phyloP scores from a whole-genome alignment of 2,329 filamentous ascomycete species.

The Aureobasidium zeae region DNA sequence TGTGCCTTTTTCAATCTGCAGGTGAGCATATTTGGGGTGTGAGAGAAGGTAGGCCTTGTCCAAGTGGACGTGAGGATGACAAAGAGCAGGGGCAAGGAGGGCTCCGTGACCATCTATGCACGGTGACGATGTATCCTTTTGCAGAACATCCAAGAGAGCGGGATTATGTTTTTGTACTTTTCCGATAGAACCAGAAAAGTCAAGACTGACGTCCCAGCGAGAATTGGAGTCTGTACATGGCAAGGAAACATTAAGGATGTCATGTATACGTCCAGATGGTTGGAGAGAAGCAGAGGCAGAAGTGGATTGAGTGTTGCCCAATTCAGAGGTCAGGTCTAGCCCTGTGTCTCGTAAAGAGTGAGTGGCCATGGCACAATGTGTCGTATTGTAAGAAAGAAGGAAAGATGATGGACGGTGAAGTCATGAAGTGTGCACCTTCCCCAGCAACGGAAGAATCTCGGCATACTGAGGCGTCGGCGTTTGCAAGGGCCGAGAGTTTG shows the following conservation, averaged over 20 bases:
- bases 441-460: background rate
- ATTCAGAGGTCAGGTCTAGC: slow-evolving; percentile 28
- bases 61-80: slow-evolving; percentile 64
- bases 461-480: background rate
- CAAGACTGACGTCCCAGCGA: slow-evolving; percentile 31
- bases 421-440: slow-evolving; percentile 1
- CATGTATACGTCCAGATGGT: slow-evolving; percentile 8
- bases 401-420: background rate
- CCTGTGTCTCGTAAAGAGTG: slow-evolving; percentile 26
- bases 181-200: slow-evolving; percentile 20
- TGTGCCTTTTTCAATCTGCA: slow-evolving; percentile 51
- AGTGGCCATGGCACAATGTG: slow-evolving; percentile 21
- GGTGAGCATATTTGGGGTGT: slow-evolving; percentile 49
- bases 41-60: slow-evolving; percentile 57
- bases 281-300: background rate
- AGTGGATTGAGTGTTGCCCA: slow-evolving; percentile 23
- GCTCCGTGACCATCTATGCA: slow-evolving; percentile 33
- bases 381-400: background rate
- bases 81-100: slow-evolving; percentile 48
- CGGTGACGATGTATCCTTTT: slow-evolving; percentile 4
- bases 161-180: slow-evolving; percentile 27
- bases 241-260: slow-evolving; percentile 26
- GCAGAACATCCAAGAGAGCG: background rate
- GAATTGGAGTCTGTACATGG: slow-evolving; percentile 25
- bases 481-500: background rate